Evolutionary conservation across 257 asterid species (phyloP).

Genomic region (Verbena officinalis): DNA sequence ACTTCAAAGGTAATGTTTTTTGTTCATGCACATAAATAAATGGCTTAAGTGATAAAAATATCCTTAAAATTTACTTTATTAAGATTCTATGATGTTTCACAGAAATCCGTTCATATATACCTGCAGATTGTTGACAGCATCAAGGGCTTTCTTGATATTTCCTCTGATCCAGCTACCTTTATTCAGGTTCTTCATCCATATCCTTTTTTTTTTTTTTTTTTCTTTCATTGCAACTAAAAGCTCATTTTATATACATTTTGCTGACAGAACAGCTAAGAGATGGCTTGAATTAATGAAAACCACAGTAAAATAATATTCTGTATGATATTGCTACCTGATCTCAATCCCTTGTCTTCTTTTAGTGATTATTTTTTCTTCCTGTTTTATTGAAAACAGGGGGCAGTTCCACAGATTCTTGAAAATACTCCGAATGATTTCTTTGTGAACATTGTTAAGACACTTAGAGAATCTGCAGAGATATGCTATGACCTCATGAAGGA

Average conservation of each 20-base stretch:
- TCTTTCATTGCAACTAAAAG: no score
- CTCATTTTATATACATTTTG: no score
- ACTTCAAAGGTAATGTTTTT: not conserved
- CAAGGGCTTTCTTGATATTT: constrained; percentile 55
- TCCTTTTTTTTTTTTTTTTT: no score
- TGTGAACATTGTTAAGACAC: constrained; percentile 43
- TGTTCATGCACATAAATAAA: no score
- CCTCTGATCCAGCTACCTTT: constrained; percentile 76
- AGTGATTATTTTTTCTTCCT: not conserved
- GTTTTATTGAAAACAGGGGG: constrained; percentile 53
- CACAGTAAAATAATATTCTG: no score
- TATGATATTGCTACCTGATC: not conserved
- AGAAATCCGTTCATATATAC: constrained; percentile 14
- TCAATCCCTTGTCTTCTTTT: not conserved
- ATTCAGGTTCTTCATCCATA: constrained; percentile 53
- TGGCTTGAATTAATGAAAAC: no score
- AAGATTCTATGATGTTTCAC: not conserved
- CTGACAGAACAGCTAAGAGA: not conserved
- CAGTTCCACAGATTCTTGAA: constrained; percentile 59
- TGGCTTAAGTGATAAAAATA: not conserved
- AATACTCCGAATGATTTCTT: constrained; percentile 63
- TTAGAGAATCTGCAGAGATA: constrained; percentile 54
- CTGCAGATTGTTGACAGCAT: constrained; percentile 80
- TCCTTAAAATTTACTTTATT: not conserved
- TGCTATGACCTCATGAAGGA: constrained; percentile 52